These are phyloP conservation scores for Trichoderma polysporum DNA, from an alignment of 2,329 filamentous ascomycete genomes.

Conservation along the genomic window DNA sequence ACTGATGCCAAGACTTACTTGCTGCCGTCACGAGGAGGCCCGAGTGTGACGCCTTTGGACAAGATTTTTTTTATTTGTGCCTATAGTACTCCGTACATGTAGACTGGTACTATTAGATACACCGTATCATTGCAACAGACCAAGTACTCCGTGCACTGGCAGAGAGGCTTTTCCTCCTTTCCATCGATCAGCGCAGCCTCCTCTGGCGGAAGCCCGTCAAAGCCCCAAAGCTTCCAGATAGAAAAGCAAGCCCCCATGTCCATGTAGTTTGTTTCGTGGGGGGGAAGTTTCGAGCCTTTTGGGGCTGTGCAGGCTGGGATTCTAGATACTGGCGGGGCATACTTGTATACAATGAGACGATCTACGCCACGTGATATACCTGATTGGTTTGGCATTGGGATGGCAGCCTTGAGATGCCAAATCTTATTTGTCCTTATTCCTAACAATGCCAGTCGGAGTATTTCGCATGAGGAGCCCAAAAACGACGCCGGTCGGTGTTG, in stretches of 20 bases:
- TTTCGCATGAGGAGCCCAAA: not conserved
- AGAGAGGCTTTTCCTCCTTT: not conserved
- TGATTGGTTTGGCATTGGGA: not conserved
- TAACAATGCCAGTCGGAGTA: not conserved
- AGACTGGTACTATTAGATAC: not conserved
- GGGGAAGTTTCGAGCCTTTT: not conserved
- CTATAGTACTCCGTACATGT: not conserved
- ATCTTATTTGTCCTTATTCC: not conserved
- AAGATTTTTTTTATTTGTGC: not conserved
- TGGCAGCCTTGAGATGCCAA: not conserved
- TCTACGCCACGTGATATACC: not conserved
- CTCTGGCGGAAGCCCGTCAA: not conserved
- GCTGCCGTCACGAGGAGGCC: constrained; percentile 13
- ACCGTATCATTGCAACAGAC: not conserved
- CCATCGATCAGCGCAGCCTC: not conserved
- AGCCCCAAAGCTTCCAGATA: not conserved
- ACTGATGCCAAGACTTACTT: constrained; percentile 11
- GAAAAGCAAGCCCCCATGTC: not conserved
- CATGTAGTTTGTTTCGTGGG: not conserved
- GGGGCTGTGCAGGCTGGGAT: constrained; percentile 9
- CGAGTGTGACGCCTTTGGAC: constrained; percentile 1
- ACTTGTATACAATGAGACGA: not conserved
- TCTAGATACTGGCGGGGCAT: not conserved
- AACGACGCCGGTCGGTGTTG: not conserved
- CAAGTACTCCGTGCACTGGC: not conserved